Base-by-base conservation (phyloP, 352 stramenopile species). In the Phytophthora europaea region DNA sequence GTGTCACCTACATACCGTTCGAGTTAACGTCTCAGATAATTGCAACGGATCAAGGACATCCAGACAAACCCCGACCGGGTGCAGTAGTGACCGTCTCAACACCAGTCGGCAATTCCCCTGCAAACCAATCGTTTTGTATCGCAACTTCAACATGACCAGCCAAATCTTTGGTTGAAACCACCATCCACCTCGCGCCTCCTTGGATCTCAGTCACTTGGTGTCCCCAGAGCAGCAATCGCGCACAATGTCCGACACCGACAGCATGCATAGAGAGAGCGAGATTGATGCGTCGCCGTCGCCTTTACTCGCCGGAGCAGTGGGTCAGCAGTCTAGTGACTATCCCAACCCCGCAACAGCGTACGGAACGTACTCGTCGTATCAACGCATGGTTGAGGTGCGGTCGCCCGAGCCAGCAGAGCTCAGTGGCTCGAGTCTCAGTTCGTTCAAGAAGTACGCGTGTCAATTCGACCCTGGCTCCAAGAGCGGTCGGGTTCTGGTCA, bases 401-500 rank as follows among this genome's bases (percentile, higher is more conserved):
- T 56, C 55, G 13, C 43, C 56, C 7, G 65, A 80, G 31, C 18
- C 65, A 12, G 50, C 50, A n/a, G 60, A 52, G 31, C 4, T 64
- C 3, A 67, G 65, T 47, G 50, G 43, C 16, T 75, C 43, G 20
- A 72, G 45, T 67, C 20, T 36, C 28, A 54, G n/a, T 36, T 61
- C 72, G 34, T 51, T 73, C 8, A 75, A 73, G 47, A 79, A 76
- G 31, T 83, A 80, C 31, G 61, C 48, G n/a, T 86, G 79, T 48
- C 70, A 81, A 57, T 86, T 86, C 48, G 79, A 86, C 23, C 70
- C 79, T 59, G 68, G 61, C 12, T 22, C 79, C 13, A 84, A 86
- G 65, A 80, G 76, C 48, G 76, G 73, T 0, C 73, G 79, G 26
- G 73, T 81, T 50, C 56, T 84, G n/a, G 68, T 81, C 33, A 77